Conservation (phyloP, 2,329 filamentous ascomycete species). For the Emydomyces testavorans region DNA sequence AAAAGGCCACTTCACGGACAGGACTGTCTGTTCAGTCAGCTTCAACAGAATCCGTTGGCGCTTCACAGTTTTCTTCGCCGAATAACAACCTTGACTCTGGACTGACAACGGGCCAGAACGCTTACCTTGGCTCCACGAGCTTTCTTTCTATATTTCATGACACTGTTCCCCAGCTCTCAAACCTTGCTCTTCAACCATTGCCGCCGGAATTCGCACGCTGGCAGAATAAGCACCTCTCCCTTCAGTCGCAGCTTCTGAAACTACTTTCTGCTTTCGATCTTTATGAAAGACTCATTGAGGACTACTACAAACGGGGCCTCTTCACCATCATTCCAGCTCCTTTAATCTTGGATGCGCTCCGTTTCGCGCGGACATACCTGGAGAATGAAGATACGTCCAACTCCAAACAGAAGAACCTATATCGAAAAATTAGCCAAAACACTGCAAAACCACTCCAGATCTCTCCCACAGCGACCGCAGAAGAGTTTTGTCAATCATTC, state of each 20-base stretch:
- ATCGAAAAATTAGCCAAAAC: conserved; percentile 21
- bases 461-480: conserved; percentile 20
- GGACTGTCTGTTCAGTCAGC: conserved; percentile 6
- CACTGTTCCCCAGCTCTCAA: conserved; percentile 17
- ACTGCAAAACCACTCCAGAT: conserved; percentile 20
- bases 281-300: conserved; percentile 9
- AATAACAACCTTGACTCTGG: background rate
- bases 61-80: conserved; percentile 6
- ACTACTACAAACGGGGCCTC: conserved; percentile 6
- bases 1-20: conserved; percentile 5
- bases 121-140: conserved; percentile 29
- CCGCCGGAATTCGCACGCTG: conserved; percentile 10
- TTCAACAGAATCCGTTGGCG: conserved; percentile 15
- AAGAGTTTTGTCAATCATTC: conserved; percentile 30
- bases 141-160: conserved; percentile 24
- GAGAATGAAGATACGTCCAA: conserved; percentile 8
- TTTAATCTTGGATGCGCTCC: conserved; percentile 27
- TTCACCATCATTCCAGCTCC: conserved; percentile 23
- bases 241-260: conserved; percentile 19
- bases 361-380: conserved; percentile 15
- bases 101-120: conserved; percentile 16
- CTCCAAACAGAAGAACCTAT: conserved; percentile 14
- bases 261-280: conserved; percentile 11
- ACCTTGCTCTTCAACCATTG: conserved; percentile 10
- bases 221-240: conserved; percentile 20